Evolutionary conservation across 1,139 yeast species (phyloP).

Genomic region (Kodamaea alishanica): DNA sequence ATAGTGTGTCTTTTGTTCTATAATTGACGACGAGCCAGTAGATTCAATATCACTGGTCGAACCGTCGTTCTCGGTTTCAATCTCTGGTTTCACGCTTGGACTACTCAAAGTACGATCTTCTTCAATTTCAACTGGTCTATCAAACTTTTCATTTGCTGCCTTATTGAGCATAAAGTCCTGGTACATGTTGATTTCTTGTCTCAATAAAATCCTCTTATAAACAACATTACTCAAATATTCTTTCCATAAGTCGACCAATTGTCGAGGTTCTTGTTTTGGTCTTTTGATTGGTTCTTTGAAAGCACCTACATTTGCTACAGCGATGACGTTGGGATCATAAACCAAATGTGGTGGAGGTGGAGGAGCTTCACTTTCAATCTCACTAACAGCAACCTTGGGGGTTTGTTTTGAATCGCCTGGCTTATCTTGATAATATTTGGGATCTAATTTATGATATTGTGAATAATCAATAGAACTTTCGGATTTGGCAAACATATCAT

Average conservation of each 20-base stretch:
- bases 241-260: slow-evolving; percentile 34
- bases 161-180: slow-evolving; percentile 25
- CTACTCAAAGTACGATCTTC: not conserved
- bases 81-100: not conserved
- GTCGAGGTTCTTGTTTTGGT: slow-evolving; percentile 4
- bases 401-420: slow-evolving; percentile 3
- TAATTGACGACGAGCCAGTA: not conserved
- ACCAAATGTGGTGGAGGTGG: slow-evolving; percentile 27
- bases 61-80: not conserved
- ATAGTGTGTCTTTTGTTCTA: not conserved
- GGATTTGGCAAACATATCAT: slow-evolving; percentile 13
- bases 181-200: slow-evolving; percentile 41
- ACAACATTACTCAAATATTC: slow-evolving; percentile 36
- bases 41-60: slow-evolving; percentile 2
- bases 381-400: slow-evolving; percentile 15
- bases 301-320: not conserved
- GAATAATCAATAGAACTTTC: slow-evolving; percentile 19
- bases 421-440: slow-evolving; percentile 9
- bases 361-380: slow-evolving; percentile 24
- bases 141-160: not conserved
- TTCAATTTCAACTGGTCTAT: not conserved
- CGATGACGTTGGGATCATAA: not conserved
- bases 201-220: slow-evolving; percentile 35
- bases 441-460: slow-evolving; percentile 10
- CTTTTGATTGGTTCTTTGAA: not conserved